phyloP scores from a whole-genome alignment of 306 rosid genomes.

The Canavalia gladiata region DNA sequence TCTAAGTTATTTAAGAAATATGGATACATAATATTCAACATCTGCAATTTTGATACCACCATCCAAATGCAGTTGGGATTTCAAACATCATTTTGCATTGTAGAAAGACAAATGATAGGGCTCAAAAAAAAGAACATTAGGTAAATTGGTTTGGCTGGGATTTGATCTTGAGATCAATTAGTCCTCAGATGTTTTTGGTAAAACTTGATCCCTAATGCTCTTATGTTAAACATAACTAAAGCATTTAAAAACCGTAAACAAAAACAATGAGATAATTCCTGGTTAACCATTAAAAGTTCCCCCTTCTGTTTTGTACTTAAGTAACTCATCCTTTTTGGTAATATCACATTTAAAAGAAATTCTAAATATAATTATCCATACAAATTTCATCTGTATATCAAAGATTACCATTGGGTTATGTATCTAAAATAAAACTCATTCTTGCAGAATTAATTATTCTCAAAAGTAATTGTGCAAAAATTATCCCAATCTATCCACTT shows the following conservation, averaged over 20 bases:
- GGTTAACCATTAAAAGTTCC: neutral
- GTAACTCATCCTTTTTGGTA: neutral
- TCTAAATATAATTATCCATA: neutral
- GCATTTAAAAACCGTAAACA: neutral
- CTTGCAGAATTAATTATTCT: neutral
- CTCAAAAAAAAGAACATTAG: neutral
- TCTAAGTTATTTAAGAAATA: conserved; percentile 25
- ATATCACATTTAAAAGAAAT: neutral
- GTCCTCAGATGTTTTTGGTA: conserved; percentile 10
- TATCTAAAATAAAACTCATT: neutral
- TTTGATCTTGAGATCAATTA: conserved; percentile 21
- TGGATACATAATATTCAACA: conserved; percentile 1
- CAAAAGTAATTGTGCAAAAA: neutral
- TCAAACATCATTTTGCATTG: conserved; percentile 25
- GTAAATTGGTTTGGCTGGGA: conserved; percentile 13
- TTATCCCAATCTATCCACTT: neutral
- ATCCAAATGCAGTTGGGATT: conserved; percentile 32
- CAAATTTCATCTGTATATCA: neutral
- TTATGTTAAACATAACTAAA: neutral
- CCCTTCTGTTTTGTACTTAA: neutral
- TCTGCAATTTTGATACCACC: conserved; percentile 6
- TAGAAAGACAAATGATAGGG: neutral
- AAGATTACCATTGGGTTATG: neutral
- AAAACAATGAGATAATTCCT: neutral
- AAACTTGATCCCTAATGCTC: neutral